Evolutionary conservation across 2,329 filamentous ascomycete species (phyloP).

Genomic region (Ophiostoma montium): DNA sequence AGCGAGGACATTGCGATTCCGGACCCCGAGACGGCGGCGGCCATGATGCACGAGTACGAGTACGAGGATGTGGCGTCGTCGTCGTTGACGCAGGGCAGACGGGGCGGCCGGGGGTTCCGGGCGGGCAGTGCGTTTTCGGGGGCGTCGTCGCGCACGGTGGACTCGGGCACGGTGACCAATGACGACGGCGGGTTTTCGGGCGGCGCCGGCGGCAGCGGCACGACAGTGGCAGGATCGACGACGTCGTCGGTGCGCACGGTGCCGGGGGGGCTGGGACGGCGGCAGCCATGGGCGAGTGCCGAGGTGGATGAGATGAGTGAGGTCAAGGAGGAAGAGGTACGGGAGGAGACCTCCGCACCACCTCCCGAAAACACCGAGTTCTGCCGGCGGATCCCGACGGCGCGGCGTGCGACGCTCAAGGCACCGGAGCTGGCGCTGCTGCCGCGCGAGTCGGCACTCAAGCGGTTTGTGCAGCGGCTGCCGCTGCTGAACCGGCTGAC

Average conservation of each 20-base stretch:
- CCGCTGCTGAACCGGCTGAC: constrained; percentile 62
- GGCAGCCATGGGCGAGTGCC: neutral
- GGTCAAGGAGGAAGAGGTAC: neutral
- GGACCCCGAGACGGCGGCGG: constrained; percentile 34
- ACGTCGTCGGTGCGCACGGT: neutral
- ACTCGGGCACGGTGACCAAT: constrained; percentile 37
- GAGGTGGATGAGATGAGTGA: neutral
- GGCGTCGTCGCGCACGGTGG: constrained; percentile 42
- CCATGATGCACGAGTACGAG: constrained; percentile 7
- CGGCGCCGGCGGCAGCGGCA: neutral
- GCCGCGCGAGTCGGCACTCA: constrained; percentile 50
- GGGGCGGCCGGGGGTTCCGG: constrained; percentile 21
- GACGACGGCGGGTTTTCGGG: constrained; percentile 19
- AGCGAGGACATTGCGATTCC: constrained; percentile 48
- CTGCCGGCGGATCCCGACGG: constrained; percentile 51
- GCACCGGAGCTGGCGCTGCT: constrained; percentile 57
- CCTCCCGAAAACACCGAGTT: constrained; percentile 25
- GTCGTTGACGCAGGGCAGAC: too few species aligned
- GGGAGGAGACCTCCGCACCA: neutral
- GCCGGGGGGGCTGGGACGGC: constrained; percentile 9
- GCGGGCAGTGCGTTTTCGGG: constrained; percentile 14
- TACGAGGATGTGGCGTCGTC: neutral
- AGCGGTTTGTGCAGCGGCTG: constrained; percentile 49
- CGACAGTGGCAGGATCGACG: constrained; percentile 2
- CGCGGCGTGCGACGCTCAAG: constrained; percentile 49